phyloP scores from a whole-genome alignment of 352 stramenopile genomes.

The Stramenopiles sp. region DNA sequence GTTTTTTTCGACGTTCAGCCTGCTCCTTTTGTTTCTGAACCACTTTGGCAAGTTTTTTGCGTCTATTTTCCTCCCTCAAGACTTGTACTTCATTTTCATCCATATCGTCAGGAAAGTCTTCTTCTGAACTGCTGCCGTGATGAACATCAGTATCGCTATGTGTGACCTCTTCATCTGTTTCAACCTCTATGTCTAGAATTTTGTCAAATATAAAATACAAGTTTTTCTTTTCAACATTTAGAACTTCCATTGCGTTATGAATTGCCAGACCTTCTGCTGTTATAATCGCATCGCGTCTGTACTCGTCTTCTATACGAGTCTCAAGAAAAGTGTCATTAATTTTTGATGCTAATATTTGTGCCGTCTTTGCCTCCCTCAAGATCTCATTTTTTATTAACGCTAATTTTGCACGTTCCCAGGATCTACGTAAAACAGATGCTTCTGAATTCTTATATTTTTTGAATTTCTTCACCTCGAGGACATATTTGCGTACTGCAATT shows the following conservation, averaged over 20 bases:
- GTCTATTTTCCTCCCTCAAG: background rate
- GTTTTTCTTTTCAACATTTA: background rate
- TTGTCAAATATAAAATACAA: background rate
- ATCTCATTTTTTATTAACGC: background rate
- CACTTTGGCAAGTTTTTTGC: background rate
- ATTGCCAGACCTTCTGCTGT: background rate
- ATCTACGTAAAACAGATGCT: background rate
- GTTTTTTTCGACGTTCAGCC: background rate
- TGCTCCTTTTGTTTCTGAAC: background rate
- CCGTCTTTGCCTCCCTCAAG: background rate
- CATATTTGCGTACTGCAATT: background rate
- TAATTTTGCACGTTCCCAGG: background rate
- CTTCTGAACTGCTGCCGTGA: background rate
- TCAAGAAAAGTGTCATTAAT: background rate
- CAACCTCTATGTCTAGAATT: background rate
- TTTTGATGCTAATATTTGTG: background rate
- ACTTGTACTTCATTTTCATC: background rate
- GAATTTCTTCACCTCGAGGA: background rate
- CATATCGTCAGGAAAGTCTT: background rate
- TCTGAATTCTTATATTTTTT: background rate
- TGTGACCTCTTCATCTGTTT: background rate
- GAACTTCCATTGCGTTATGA: constrained; percentile 1
- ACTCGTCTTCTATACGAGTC: background rate
- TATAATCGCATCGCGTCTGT: background rate
- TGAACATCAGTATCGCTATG: constrained; percentile 5